Evolutionary conservation across 768 basidiomycete genomes (phyloP).

Genomic region (Trametes gibbosa): DNA sequence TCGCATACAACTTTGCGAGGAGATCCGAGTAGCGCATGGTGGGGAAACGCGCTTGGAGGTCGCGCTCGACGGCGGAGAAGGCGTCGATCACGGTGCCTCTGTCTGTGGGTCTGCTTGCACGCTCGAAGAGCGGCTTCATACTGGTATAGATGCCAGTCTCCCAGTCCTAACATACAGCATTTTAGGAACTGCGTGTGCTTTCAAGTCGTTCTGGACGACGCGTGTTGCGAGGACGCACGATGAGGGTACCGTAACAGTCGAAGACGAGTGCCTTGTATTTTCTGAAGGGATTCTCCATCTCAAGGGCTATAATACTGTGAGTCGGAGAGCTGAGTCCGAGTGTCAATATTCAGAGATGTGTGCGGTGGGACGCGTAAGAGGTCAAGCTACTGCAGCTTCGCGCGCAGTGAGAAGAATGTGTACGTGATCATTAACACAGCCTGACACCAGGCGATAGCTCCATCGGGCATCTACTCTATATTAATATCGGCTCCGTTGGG

Average conservation of each 20-base stretch:
- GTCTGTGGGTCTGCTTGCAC: constrained; percentile 39
- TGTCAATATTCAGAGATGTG: too few species aligned
- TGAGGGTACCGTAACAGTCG: constrained; percentile 76
- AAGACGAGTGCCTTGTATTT: constrained; percentile 54
- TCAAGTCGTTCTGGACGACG: neutral
- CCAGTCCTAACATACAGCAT: constrained; percentile 53
- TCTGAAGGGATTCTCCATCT: constrained; percentile 12
- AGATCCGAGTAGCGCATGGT: constrained; percentile 59
- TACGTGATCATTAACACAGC: too few species aligned
- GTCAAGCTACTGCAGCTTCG: too few species aligned
- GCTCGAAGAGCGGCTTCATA: constrained; percentile 48
- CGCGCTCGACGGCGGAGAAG: constrained; percentile 51
- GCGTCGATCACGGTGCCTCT: constrained; percentile 51
- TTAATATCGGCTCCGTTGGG: too few species aligned
- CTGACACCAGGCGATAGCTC: too few species aligned
- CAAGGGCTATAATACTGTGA: too few species aligned
- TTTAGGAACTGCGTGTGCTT: neutral
- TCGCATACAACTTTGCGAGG: constrained; percentile 40
- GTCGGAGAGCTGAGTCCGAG: too few species aligned
- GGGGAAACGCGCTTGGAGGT: constrained; percentile 57
- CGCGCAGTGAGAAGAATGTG: too few species aligned
- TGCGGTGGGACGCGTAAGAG: too few species aligned
- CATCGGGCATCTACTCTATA: too few species aligned
- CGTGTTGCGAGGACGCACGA: constrained; percentile 35
- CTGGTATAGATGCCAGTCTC: constrained; percentile 61